Conservation (phyloP, 1,284 basidiomycete genomes). For the Hemileia vastatrix region DNA sequence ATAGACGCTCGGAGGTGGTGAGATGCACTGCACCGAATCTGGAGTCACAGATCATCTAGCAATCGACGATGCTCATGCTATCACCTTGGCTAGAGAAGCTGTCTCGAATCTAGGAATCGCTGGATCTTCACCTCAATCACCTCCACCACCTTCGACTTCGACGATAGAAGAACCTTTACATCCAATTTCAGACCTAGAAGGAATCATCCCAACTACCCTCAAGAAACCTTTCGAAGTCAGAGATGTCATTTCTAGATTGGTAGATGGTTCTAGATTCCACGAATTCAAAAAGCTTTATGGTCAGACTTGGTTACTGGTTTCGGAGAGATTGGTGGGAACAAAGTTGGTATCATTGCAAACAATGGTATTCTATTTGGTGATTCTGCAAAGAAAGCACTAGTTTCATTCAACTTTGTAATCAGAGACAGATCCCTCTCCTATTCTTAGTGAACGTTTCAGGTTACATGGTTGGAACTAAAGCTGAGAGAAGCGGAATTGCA, state of each 20-base stretch:
- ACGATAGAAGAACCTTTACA: slow-evolving; percentile 61
- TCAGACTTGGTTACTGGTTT: slow-evolving; percentile 70
- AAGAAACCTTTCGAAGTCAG: slow-evolving; percentile 84
- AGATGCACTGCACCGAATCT: slow-evolving; percentile 88
- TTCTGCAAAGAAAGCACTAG: slow-evolving; percentile 88
- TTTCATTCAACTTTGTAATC: slow-evolving; percentile 88
- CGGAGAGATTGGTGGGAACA: slow-evolving; percentile 45
- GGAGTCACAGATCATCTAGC: slow-evolving; percentile 91
- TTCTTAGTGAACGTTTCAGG: slow-evolving; percentile 86
- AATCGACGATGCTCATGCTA: slow-evolving; percentile 74
- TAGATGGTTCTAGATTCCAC: slow-evolving; percentile 81
- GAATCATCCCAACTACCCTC: slow-evolving; percentile 80
- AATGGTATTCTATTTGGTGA: slow-evolving; percentile 90
- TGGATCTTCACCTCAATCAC: slow-evolving; percentile 13
- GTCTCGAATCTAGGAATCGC: slow-evolving; percentile 60
- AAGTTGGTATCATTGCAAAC: slow-evolving; percentile 56
- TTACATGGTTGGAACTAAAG: slow-evolving; percentile 55
- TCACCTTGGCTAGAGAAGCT: slow-evolving; percentile 70
- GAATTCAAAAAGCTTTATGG: slow-evolving; percentile 94
- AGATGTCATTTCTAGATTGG: slow-evolving; percentile 80
- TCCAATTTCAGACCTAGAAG: slow-evolving; percentile 68
- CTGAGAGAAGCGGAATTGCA: slow-evolving; percentile 86
- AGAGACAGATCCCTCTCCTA: slow-evolving; percentile 74
- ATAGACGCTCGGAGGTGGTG: slow-evolving; percentile 72
- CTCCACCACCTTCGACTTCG: neutral